Base-by-base conservation (phyloP, 805 yeast genomes). In the Metschnikowia borealis region DNA sequence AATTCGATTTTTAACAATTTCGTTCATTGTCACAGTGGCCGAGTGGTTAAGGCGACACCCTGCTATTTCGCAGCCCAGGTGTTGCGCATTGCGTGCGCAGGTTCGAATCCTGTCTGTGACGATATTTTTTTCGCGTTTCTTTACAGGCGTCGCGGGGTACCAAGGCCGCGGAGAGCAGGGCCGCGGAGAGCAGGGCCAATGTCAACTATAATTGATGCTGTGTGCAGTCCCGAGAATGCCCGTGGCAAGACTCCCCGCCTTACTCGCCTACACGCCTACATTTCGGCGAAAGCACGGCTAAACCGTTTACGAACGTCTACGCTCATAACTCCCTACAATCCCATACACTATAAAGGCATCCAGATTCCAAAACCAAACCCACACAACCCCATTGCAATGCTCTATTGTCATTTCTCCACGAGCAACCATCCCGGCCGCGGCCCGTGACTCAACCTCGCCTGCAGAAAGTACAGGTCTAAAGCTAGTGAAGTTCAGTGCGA, bases 41-140 rank as follows among this genome's bases (percentile, higher is more conserved):
- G 78, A 73, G 78, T 71, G 78, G 78, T 73, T 73, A 73, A 73
- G 76, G 78, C 74, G 78, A 69, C 71, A 68, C 77, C 62, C 62
- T 59, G 62, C 62, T 59, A 59, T 51, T 51, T 14, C 8, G 54
- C 54, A 52, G 73, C 52, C 51, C 48, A 70, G 74, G 74, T 67
- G 72, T 71, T 73, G 78, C 73, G 76, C 65, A 65, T 63, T 72
- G 66, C 77, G 73, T 71, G 68, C 96, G 96, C 96, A 89, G 95
- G 96, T 89, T 89, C 96, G 96, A 89, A 89, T 89, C 96, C 95
- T 89, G 96, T 88, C 95, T 86, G 95, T 89, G 87, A 87, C 96
- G 96, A 26, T 8, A 38, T 10, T 41, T 46, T 50, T 49, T 54
- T 46, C 17, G n/a, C 13, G 6, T 2, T 1, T 15, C 5, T 17